A percentile compares a stretch with the other conserved stretches of the same genome.
These are phyloP conservation scores for Amoeboaphelidium protococcarum DNA, from an alignment of 371 early-diverging fungal species.

Conservation along the genomic window DNA sequence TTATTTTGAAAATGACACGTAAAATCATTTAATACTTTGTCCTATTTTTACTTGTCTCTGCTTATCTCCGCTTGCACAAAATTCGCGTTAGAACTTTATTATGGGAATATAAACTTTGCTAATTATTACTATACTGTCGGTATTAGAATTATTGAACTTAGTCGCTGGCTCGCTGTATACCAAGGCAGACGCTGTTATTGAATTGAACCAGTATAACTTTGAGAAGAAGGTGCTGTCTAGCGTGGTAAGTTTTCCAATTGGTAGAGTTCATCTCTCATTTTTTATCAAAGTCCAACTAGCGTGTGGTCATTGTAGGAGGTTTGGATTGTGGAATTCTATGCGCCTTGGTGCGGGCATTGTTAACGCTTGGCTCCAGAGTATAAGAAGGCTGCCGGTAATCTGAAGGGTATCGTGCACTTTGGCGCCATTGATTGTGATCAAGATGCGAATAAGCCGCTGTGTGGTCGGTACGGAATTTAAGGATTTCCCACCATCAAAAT, in stretches of 20 bases:
- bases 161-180: neutral
- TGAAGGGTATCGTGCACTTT: conserved; percentile 49
- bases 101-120: too few species aligned
- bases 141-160: too few species aligned
- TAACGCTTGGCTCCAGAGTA: conserved; percentile 49
- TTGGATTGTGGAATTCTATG: neutral
- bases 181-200: neutral
- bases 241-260: too few species aligned
- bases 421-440: conserved; percentile 74
- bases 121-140: too few species aligned
- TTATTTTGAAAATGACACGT: too few species aligned
- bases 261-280: too few species aligned
- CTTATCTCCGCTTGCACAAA: too few species aligned
- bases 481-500: conserved; percentile 82
- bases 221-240: neutral
- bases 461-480: neutral
- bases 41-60: too few species aligned
- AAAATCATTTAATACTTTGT: too few species aligned
- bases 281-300: too few species aligned
- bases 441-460: conserved; percentile 3
- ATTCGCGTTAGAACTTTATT: too few species aligned
- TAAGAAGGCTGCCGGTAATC: conserved; percentile 50
- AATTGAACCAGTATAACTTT: neutral
- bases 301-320: too few species aligned
- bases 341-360: conserved; percentile 51